Base-by-base conservation (phyloP, 2,329 filamentous ascomycete species). In the Scleromitrula shiraiana region DNA sequence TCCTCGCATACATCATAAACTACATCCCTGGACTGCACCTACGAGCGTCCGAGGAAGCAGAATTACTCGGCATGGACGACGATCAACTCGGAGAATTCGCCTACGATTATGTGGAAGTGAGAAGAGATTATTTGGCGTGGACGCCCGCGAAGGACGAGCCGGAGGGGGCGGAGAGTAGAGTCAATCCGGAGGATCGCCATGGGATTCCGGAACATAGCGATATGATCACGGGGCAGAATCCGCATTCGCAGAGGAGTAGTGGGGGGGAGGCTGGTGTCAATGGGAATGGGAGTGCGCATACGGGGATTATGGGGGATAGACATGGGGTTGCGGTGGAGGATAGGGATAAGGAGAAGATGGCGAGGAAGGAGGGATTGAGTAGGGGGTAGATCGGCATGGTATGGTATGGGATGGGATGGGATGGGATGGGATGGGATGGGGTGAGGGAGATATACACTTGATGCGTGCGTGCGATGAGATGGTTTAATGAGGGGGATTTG, bases 21-120 rank as follows among this genome's bases (percentile, higher is more conserved):
- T 65, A 81, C 54, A 74, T 89, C 19, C 87, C 87, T 22, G 86
- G 86, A 39, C 77, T 93, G 17, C 78, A 88, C 65, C 83, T 93
- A 38, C 85, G 87, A 50, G 85, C 86, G 7, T 83, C 78, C 22
- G 85, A 89, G 62, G 83, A 90, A 67, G 87, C 87, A 20, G 87
- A 93, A 68, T 78, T 91, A 10, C 78, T 91, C 49, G 87, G 87
- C 57, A 90, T 91, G 85, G 87, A 93, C 62, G 87, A 91, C 64
- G 86, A 91, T 68, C 87, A 93, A 70, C 85, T 91, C 59, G 87
- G 87, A 67, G 87, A 93, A 68, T 93, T 91, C 64, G 87, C 86
- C 10, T 91, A 91, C 72, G 87, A 93, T 66, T 93, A 91, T 66
- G 87, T 93, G 56, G 87, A 93, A 75, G 85, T 91, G 50, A 83